Evolutionary conservation across 2,329 filamentous ascomycete species (phyloP).

Genomic region (Cladosporium oxysporum): DNA sequence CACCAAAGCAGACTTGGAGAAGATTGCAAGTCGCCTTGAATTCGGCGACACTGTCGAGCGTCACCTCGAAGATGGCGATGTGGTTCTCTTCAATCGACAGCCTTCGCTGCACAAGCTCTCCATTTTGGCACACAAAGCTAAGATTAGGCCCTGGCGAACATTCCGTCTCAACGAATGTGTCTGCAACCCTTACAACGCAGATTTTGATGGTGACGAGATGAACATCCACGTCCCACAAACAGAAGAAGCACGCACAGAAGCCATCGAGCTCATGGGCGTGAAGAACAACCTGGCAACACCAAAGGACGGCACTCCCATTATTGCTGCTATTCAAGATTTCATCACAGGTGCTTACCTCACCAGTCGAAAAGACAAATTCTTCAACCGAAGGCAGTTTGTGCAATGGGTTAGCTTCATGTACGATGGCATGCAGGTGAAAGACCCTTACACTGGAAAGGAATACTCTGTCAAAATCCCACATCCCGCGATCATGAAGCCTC

Average conservation of each 20-base stretch:
- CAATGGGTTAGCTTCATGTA: constrained; percentile 95
- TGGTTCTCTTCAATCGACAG: constrained; percentile 97
- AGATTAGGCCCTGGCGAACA: constrained; percentile 91
- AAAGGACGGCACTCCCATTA: constrained; percentile 97
- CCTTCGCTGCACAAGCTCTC: constrained; percentile 97
- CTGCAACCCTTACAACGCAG: constrained; percentile 96
- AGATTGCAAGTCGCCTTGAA: constrained; percentile 71
- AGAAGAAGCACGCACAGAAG: constrained; percentile 92
- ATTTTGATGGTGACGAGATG: constrained; percentile 99
- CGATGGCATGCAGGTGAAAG: constrained; percentile 60
- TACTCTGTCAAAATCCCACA: constrained; percentile 81
- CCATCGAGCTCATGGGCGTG: constrained; percentile 95
- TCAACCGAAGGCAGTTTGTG: constrained; percentile 82
- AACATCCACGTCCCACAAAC: constrained; percentile 97
- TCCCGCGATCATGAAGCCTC: constrained; percentile 81
- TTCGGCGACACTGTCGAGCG: constrained; percentile 90
- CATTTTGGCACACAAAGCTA: constrained; percentile 94
- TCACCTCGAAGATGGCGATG: constrained; percentile 91
- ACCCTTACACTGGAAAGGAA: constrained; percentile 48
- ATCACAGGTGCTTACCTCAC: constrained; percentile 92
- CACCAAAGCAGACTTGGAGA: constrained; percentile 57
- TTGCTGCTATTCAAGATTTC: constrained; percentile 98
- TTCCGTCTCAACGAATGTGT: constrained; percentile 98
- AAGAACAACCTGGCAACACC: constrained; percentile 95
- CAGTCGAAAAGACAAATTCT: constrained; percentile 91